Base-by-base conservation (phyloP, 805 yeast species). In the Priceomyces carsonii region DNA sequence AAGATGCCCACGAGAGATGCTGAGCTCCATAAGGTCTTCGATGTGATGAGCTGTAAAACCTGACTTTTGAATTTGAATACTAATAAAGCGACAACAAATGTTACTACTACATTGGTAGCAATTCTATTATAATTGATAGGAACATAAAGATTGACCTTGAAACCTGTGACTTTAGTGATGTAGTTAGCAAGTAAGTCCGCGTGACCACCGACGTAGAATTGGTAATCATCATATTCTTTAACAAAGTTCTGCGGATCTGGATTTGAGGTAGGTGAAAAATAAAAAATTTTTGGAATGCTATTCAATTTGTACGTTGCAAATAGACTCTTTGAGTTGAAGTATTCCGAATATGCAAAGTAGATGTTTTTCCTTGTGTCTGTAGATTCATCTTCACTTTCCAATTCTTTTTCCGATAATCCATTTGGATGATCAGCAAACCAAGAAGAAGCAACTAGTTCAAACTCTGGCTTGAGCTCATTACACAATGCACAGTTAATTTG, bases 401-500 rank as follows among this genome's bases (percentile, higher is more conserved):
- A 75, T 40, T 65, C 61, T 4, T 42, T 46, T 13, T 50, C 51
- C 16, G 50, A 41, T 13, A 62, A 40, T 10, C 72, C 72, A 12
- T 57, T 32, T 14, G 87, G 83, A 49, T 77, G 80, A 27, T 75
- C 80, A 24, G 69, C 53, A 37, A 63, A 53, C 61, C 71, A 74
- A 16, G 90, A 80, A 32, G 66, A 50, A 6, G 86, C 95, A 26
- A 88, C 59, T 27, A 61, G 53, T 12, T 73, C 73, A 50, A 59
- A 85, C 27, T 73, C 75, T 2, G 96, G 95, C 17, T 73, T 78
- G 48, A 85, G 73, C 27, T 80, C 79, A 7, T 64, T 48, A 71
- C 99, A 93, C 33, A 85, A 66, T 1, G 67, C 66, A 65, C 99
- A 93, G 8, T 85, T 86, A 52, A 90, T 75, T 42, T 77, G 77